These are phyloP conservation scores for Dimocarpus longan DNA, from an alignment of 345 rosid species.

Conservation along the genomic window DNA sequence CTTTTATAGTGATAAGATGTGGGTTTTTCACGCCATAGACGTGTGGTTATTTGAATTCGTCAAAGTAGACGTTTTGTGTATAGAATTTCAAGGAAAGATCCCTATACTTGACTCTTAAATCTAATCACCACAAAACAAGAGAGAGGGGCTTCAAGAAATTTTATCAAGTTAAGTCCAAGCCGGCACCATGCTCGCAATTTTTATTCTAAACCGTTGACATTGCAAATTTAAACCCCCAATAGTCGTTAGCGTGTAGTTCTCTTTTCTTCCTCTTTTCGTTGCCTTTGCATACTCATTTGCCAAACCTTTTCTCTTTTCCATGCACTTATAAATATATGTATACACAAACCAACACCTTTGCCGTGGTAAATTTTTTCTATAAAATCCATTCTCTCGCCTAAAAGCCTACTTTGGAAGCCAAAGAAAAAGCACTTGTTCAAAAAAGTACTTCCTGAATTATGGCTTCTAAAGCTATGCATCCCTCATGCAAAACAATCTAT, in stretches of 20 bases:
- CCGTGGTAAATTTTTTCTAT: not conserved
- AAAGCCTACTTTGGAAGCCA: constrained; percentile 24
- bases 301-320: constrained; percentile 14
- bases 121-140: not conserved
- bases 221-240: not conserved
- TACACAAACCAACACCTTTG: not conserved
- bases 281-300: constrained; percentile 20
- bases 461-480: constrained; percentile 20
- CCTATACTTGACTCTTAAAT: too few relatives aligned
- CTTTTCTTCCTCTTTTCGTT: constrained; percentile 27
- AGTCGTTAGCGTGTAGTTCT: constrained; percentile 46
- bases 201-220: constrained; percentile 39
- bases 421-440: too few relatives aligned
- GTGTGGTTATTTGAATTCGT: not conserved
- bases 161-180: constrained; percentile 22
- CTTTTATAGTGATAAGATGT: not conserved
- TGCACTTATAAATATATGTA: not conserved
- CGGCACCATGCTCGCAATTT: constrained; percentile 25
- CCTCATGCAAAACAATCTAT: constrained; percentile 21
- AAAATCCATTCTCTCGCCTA: constrained; percentile 10
- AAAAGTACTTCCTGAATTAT: constrained; percentile 10
- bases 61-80: not conserved
- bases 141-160: not conserved
- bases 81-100: not conserved
- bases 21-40: not conserved